Conservation (phyloP, 805 yeast species). For the Yarrowia sp. region DNA sequence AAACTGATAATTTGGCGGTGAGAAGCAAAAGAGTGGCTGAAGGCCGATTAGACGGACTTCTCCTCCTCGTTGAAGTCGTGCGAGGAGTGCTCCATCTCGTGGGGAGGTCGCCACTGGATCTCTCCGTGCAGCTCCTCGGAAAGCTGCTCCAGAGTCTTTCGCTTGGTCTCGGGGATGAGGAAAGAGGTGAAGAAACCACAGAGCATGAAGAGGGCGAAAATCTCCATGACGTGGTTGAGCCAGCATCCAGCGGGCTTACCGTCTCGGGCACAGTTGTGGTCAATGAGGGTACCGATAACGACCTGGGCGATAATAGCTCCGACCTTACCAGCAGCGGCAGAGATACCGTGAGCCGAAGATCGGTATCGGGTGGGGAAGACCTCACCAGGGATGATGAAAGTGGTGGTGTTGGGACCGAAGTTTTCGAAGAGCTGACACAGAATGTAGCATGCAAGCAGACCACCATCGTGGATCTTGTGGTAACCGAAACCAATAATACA, state of each 20-base stretch:
- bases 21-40: neutral
- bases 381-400: conserved; percentile 64
- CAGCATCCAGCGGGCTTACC: conserved; percentile 57
- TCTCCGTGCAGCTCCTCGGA: conserved; percentile 82
- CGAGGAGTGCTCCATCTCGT: neutral
- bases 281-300: conserved; percentile 58
- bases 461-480: conserved; percentile 33
- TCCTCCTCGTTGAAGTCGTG: conserved; percentile 18
- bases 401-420: conserved; percentile 65
- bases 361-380: conserved; percentile 63
- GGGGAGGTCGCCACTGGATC: conserved; percentile 16
- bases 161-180: conserved; percentile 84
- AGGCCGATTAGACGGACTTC: conserved; percentile 2
- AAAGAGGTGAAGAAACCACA: conserved; percentile 64
- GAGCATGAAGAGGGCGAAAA: conserved; percentile 91
- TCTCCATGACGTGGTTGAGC: conserved; percentile 91
- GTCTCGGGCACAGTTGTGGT: conserved; percentile 66
- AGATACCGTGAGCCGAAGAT: conserved; percentile 64
- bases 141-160: conserved; percentile 84
- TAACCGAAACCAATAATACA: conserved; percentile 59
- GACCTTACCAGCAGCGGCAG: conserved; percentile 63
- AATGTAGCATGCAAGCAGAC: conserved; percentile 56
- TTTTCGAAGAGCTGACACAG: conserved; percentile 62
- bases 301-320: conserved; percentile 56
- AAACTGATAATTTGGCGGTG: neutral